A percentile compares a stretch with the other conserved stretches of the same genome.
phyloP scores from a whole-genome alignment of 176 grass and related monocot species.

The Avena eriantha region DNA sequence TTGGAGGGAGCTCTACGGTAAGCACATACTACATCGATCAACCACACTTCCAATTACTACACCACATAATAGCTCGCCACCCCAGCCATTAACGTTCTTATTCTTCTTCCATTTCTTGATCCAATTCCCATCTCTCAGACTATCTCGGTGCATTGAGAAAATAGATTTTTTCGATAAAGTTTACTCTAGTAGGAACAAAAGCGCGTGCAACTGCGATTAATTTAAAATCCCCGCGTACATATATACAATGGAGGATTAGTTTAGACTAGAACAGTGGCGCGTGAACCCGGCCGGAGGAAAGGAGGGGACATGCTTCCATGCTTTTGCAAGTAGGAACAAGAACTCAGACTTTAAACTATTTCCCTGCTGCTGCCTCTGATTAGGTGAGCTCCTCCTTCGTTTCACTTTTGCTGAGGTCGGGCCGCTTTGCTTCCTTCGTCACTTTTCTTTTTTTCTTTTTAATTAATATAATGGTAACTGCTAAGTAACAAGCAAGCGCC shows the following conservation, averaged over 20 bases:
- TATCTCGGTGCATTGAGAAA: too few relatives aligned
- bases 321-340: constrained; percentile 61
- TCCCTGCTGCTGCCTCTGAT: constrained; percentile 30
- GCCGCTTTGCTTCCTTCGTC: constrained; percentile 20
- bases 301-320: constrained; percentile 60
- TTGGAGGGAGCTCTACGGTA: constrained; percentile 91
- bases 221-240: too few relatives aligned
- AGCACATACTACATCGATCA: not conserved
- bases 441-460: not conserved
- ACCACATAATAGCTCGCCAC: not conserved
- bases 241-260: not conserved
- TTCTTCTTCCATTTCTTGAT: not conserved
- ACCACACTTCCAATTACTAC: not conserved
- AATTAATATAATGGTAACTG: not conserved
- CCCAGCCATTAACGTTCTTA: not conserved
- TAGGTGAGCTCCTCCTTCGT: constrained; percentile 48
- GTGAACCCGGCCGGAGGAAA: constrained; percentile 50
- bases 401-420: constrained; percentile 26
- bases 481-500: not conserved
- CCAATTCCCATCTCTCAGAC: not conserved
- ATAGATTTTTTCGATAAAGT: not conserved
- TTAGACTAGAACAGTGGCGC: constrained; percentile 40
- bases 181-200: not conserved
- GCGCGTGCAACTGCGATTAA: not conserved
- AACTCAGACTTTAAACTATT: constrained; percentile 21